Evolutionary conservation across 2,329 filamentous ascomycete species (phyloP).

Genomic region (Thelonectria blattea): DNA sequence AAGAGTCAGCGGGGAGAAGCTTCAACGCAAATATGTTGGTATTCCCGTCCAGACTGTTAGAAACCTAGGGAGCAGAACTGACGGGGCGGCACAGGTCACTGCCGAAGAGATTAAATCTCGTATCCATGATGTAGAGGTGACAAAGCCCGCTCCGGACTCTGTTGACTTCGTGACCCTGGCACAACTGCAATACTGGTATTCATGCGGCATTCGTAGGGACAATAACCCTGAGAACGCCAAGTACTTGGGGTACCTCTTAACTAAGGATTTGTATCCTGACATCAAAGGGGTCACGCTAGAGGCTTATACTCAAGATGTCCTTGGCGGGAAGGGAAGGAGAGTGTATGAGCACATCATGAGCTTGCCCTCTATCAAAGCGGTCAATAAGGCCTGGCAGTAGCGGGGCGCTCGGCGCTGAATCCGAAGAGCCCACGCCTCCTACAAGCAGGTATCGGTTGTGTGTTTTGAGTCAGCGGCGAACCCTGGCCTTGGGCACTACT

Average conservation of each 20-base stretch:
- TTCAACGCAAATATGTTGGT: slow-evolving; percentile 35
- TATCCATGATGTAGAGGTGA: not conserved
- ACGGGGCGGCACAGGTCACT: not conserved
- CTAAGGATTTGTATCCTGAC: slow-evolving; percentile 57
- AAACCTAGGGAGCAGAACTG: not conserved
- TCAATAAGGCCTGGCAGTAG: too few relatives aligned
- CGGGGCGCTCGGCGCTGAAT: too few relatives aligned
- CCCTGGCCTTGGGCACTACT: too few relatives aligned
- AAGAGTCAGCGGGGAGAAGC: slow-evolving; percentile 53
- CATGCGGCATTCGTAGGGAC: slow-evolving; percentile 55
- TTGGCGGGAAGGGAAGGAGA: not conserved
- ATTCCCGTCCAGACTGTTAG: not conserved
- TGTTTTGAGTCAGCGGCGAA: too few relatives aligned
- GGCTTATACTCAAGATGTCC: not conserved
- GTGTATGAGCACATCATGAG: not conserved
- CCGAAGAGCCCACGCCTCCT: too few relatives aligned
- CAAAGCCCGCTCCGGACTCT: not conserved
- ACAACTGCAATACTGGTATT: slow-evolving; percentile 48
- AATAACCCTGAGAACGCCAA: slow-evolving; percentile 59
- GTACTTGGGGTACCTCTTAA: slow-evolving; percentile 60
- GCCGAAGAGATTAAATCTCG: not conserved
- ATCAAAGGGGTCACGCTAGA: not conserved
- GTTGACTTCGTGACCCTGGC: not conserved
- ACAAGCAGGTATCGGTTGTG: too few relatives aligned
- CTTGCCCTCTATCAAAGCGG: too few relatives aligned